A percentile compares a stretch with the other conserved stretches of the same genome.
phyloP scores from a whole-genome alignment of 768 basidiomycete species.

The Russula lepida region DNA sequence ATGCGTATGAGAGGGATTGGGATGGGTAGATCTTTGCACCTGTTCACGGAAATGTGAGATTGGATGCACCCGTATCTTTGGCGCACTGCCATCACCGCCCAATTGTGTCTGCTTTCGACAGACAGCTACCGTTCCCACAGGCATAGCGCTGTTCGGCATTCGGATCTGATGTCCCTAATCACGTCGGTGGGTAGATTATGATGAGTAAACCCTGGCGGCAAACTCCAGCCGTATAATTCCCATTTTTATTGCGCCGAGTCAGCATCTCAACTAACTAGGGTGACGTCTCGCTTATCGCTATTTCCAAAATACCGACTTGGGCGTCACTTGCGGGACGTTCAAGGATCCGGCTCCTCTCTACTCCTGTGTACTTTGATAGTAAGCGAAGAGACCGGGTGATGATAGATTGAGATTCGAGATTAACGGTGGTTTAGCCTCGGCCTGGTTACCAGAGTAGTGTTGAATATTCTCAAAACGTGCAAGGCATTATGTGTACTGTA shows the following conservation, averaged over 20 bases:
- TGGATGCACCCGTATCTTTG: neutral
- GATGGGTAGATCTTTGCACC: neutral
- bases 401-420: neutral
- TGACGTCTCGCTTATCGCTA: neutral
- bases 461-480: neutral
- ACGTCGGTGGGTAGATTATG: neutral
- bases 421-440: neutral
- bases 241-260: neutral
- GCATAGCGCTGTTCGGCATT: neutral
- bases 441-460: neutral
- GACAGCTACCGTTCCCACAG: neutral
- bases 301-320: neutral
- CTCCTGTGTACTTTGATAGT: neutral
- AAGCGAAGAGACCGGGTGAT: neutral
- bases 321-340: neutral
- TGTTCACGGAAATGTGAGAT: neutral
- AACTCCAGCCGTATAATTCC: neutral
- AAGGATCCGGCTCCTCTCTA: neutral
- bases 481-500: no score
- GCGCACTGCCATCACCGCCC: constrained; percentile 8
- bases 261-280: neutral
- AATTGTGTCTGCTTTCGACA: neutral
- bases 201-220: neutral
- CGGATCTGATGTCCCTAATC: constrained; percentile 1
- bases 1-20: neutral